Base-by-base conservation (phyloP, 257 asterid species). In the Nicotiana tabacum region DNA sequence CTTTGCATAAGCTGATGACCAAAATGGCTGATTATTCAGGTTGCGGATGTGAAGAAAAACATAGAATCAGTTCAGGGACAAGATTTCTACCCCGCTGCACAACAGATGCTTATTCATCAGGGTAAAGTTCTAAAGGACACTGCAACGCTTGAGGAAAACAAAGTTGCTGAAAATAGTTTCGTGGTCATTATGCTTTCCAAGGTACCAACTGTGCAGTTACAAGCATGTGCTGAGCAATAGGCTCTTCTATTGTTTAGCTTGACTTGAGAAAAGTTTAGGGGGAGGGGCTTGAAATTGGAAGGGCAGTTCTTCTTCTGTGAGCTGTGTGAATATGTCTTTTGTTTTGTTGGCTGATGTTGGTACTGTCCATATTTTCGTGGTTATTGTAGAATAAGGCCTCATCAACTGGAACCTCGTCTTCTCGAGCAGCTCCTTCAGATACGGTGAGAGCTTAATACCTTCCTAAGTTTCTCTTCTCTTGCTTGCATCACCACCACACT, bases 61-160 rank as follows among this genome's bases (percentile, higher is more conserved):
- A 93, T 95, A 53, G 98, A 93, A 84, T 85, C 91, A 64, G 83
- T 81, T 87, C 97, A 95, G 89, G 96, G 97, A 61, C 77, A 93
- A 78, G 95, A 85, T 70, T 87, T 88, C 56, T 93, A 95, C 87
- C 98, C 97, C 33, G 95, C 98, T 84, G 86, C 83, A 57, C 94
- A 87, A 83, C 98, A 91, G 88, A 92, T 93, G 94, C 95, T 93
- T 84, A 93, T 95, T 85, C 92, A 95, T 88, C 97, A 95, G 86
- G 98, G 98, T n/a, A 92, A 93, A 86, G 97, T 95, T 87, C 95
- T 95, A 32, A 91, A 92, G 87, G 98, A 95, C 77, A 91, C 89
- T 46, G 89, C 96, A 2, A 91, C 95, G 48, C 82, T 95, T 86
- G 98, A 88, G 86, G 95, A 92, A 82, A 93, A 92, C 90, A 89